phyloP scores from a whole-genome alignment of 805 yeast species.

The Teunomyces atbi region DNA sequence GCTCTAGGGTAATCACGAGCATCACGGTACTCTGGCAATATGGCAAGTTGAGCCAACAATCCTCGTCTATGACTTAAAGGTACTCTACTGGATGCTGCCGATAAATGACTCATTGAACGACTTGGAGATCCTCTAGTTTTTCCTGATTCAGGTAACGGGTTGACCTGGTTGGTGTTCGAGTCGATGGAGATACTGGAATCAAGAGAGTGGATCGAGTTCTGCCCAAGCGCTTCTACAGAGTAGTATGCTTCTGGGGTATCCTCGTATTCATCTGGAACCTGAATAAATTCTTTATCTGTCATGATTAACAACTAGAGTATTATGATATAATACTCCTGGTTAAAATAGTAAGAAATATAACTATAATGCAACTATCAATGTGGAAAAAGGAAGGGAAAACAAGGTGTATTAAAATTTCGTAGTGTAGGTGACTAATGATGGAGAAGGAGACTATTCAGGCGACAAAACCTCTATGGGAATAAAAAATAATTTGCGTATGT shows the following conservation, averaged over 20 bases:
- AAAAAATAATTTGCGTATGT: too few relatives aligned
- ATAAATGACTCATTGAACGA: background rate
- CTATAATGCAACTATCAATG: too few relatives aligned
- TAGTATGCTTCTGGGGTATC: background rate
- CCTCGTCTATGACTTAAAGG: slow-evolving; percentile 56
- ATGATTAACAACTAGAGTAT: background rate
- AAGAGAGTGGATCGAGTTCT: background rate
- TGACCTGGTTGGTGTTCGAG: slow-evolving; percentile 2
- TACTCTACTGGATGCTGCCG: slow-evolving; percentile 15
- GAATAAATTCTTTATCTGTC: background rate
- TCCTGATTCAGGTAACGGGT: background rate
- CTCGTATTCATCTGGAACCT: background rate
- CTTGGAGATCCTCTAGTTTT: background rate
- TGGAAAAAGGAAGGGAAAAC: too few relatives aligned
- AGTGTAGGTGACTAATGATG: too few relatives aligned
- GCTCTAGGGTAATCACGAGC: slow-evolving; percentile 59
- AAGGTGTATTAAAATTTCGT: too few relatives aligned
- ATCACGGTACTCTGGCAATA: slow-evolving; percentile 71
- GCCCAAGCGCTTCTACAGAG: background rate
- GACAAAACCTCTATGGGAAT: too few relatives aligned
- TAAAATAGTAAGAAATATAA: too few relatives aligned
- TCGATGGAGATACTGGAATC: slow-evolving; percentile 2
- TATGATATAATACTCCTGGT: too few relatives aligned
- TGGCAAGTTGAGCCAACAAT: slow-evolving; percentile 45
- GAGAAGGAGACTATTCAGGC: too few relatives aligned